Base-by-base conservation (phyloP, 805 yeast genomes). In the Starmerella scarabaei region DNA sequence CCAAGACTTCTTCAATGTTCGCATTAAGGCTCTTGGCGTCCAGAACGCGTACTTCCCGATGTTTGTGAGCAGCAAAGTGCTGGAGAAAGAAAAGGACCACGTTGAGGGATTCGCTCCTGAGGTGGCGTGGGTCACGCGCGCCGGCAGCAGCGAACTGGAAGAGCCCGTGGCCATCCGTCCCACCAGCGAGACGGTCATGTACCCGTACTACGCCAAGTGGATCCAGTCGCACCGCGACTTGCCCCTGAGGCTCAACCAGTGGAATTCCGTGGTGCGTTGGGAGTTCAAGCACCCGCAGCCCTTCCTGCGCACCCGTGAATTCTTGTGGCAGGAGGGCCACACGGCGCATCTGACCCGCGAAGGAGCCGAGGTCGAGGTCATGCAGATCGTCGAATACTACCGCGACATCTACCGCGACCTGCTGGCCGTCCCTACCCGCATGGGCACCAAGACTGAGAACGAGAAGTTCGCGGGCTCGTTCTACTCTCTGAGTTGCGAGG, bases 211-310 rank as follows among this genome's bases (percentile, higher is more conserved):
- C 61, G 83, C 97, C 54, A 91, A 91, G 65, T 91, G 99, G 99
- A 80, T 91, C 58, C 80, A 95, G 65, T 86, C 97, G 23, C 93
- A 91, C 68, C 80, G 98, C 65, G 99, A 91, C 63, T 73, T 93
- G 60, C 99, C 99, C 47, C 71, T 91, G 65, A 82, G 81, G 57
- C 73, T 91, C 58, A 91, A 91, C 70, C 99, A 91, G 68, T 91
- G 99, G 99, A 93, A 93, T 69, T 86, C 96, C 16, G 99, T 91
- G 33, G 99, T 91, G 37, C 80, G 99, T 71, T 91, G 98, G 99
- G 99, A 91, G 67, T 91, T 91, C 69, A 91, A 91, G 71, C 97
- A 91, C 64, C 99, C 99, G 43, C 99, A 91, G 68, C 99, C 99
- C 37, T 91, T 91, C 65, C 68, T 91, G 60, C 81, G 99, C 73